Evolutionary conservation across 2,329 filamentous ascomycete genomes (phyloP), one percentile per base, ranked within the genome.

Genomic region (Colletotrichum costaricense): DNA sequence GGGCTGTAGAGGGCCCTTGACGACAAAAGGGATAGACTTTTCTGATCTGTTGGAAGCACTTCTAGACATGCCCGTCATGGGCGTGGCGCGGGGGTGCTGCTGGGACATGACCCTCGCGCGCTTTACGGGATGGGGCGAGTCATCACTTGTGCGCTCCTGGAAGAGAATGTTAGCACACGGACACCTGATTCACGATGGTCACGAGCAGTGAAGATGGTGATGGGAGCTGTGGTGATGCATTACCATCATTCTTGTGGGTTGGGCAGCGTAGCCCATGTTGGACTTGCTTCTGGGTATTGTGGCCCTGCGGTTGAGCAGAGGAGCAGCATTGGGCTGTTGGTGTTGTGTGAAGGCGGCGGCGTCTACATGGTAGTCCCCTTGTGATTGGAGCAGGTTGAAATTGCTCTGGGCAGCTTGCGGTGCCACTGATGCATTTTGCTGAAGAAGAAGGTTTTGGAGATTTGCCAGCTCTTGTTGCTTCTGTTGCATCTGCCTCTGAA

Each of bases 31-130:
- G 59, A 82, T 82, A 33, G 82, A 80, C 63, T 77, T 79, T 30
- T 84, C 82, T 11, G 85, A 85, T 38, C 82, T 80, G 75, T 81
- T 84, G 52, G 86, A 88, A 16, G 80, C 78, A 67, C 81, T 84
- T 69, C 86, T 85, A 11, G 74, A 30, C 74, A 75, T 75, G 60
- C 72, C 63, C 22, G 72, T 65, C 74, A 75, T 75, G 63, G 73
- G 62, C 33, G 66, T 65, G 1, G 72, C 73, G 52, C 67, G 68
- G 26, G 68, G 55, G 65, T 69, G 59, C 68, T 83, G 80, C 62
- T 82, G 82, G 35, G 80, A 80, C 80, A 81, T 80, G 73, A 80
- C 80, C 60, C 81, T 79, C 62, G 77, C 77, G 74, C 79, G 79
- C 75, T 82, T 82, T 52, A 81, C 71, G 69, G 78, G 77, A 68